Evolutionary conservation across 805 yeast species (phyloP), one percentile per base, ranked within the genome.

Genomic region (Groenewaldozyma salmanticensis): DNA sequence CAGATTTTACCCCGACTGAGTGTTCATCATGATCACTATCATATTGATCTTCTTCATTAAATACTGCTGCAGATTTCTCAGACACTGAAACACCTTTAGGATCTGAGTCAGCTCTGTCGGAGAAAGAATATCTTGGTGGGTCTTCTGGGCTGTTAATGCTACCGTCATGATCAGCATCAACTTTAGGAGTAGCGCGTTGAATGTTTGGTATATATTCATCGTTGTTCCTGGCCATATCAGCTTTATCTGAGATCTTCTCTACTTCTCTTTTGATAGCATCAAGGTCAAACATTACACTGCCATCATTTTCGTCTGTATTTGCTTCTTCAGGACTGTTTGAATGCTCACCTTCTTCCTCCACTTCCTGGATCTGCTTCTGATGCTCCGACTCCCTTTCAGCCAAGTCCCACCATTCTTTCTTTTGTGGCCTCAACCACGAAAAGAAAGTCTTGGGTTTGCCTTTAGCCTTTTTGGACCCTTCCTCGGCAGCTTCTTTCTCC

Each of bases 331-430:
- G 39, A 59, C 57, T 49, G 62, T 61, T 52, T 59, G 66, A 24
- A 65, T 67, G 33, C 70, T 64, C 46, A 59, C 61, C 21, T 66
- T 57, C 9, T 69, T 70, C 5, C 66, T 68, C 17, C 60, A 66
- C 21, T 66, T 59, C 40, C 59, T 66, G 47, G 35, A 61, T 52
- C 27, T 60, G 59, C 5, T 68, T 59, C 24, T 66, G 60, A n/a
- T n/a, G n/a, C n/a, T n/a, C n/a, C 38, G 64, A 35, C 16, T 52
- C 55, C 21, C 56, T 47, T 42, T 55, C 52, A 35, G 69, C 67
- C 48, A 64, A 62, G 38, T 66, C 75, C 77, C 67, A 72, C 79
- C 81, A 77, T 53, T 64, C 73, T 54, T 65, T 72, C 64, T 70
- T 67, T 52, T 72, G 71, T 47, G 75, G 65, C 67, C 48, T 52